Evolutionary conservation across 2,329 filamentous ascomycete species (phyloP), one percentile per base, ranked within the genome.

Genomic region (Colletotrichum navitas): DNA sequence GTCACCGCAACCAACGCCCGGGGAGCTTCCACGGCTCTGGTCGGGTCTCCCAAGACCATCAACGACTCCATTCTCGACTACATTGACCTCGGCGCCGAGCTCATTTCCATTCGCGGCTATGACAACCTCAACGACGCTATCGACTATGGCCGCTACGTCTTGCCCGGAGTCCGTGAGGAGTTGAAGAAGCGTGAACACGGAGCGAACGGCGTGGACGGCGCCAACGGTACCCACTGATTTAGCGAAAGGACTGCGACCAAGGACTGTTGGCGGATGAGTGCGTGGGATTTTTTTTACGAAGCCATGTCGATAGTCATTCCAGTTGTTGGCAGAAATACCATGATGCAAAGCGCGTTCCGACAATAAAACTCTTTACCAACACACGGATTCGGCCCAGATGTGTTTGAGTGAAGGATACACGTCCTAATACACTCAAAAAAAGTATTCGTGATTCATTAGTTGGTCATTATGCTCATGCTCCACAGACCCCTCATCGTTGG

Each of bases 61-160:
- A 79, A 82, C 1, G 86, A 89, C 47, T 87, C 86, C 8, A 83
- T 89, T 34, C 75, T 90, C 2, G 87, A 89, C 75, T 90, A 90
- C 74, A 85, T 88, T 43, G 83, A 89, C 73, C 79, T 90, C 1
- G 88, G 87, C 0, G 84, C 84, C 3, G 86, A 88, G 51, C 79
- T 90, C 26, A 88, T 90, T 54, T 89, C 87, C 0, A 90, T 90
- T 73, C 85, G 88, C 45, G 88, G 88, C 0, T 90, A 90, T 73
- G 88, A 90, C 73, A 90, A 89, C 75, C 78, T 89, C 43, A 88
- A 89, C 68, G 88, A 90, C 76, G 86, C 85, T 0, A 84, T 90
- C 64, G 88, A 90, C 74, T 90, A 90, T 75, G 88, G 88, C 1
- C 82, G 87, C 0, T 86, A 86, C 75, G 81, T 90, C 2, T 74